These are phyloP conservation scores for Solanum ossicruentum DNA, from an alignment of 257 asterid species.

Conservation along the genomic window DNA sequence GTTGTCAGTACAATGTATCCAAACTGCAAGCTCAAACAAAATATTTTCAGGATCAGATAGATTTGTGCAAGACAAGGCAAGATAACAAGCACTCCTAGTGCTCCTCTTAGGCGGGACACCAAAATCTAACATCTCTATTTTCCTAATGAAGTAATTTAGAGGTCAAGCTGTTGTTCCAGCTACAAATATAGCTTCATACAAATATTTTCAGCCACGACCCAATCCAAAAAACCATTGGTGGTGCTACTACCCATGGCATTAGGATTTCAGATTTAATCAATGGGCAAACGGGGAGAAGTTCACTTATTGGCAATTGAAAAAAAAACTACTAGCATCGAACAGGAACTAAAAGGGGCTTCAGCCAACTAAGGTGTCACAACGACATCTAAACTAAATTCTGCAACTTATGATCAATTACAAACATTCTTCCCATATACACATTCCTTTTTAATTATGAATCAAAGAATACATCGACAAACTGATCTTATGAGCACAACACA, in stretches of 20 bases:
- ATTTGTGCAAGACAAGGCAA: not conserved
- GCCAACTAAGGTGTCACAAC: not conserved
- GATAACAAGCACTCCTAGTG: not conserved
- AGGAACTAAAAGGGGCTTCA: too few species aligned
- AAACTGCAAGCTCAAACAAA: not conserved
- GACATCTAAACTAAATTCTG: not conserved
- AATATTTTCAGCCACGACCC: not conserved
- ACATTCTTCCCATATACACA: not conserved
- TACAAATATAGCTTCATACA: not conserved
- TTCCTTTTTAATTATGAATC: not conserved
- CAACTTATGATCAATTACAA: not conserved
- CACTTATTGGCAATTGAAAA: too few species aligned
- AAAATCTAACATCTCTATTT: not conserved
- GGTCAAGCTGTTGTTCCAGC: not conserved
- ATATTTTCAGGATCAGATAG: not conserved
- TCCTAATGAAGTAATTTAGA: not conserved
- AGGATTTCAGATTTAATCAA: not conserved
- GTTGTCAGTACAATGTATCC: not conserved
- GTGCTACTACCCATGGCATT: not conserved
- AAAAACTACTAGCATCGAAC: too few species aligned
- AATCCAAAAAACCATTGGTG: not conserved
- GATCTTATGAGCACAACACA: not conserved
- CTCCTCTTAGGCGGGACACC: not conserved
- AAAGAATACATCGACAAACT: not conserved
- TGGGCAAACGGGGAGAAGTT: too few species aligned